Percentiles rank a stretch among this genome's conserved stretches.
Evolutionary conservation across 2,329 filamentous ascomycete genomes (phyloP).

Genomic region (Bipolaris oryzae): DNA sequence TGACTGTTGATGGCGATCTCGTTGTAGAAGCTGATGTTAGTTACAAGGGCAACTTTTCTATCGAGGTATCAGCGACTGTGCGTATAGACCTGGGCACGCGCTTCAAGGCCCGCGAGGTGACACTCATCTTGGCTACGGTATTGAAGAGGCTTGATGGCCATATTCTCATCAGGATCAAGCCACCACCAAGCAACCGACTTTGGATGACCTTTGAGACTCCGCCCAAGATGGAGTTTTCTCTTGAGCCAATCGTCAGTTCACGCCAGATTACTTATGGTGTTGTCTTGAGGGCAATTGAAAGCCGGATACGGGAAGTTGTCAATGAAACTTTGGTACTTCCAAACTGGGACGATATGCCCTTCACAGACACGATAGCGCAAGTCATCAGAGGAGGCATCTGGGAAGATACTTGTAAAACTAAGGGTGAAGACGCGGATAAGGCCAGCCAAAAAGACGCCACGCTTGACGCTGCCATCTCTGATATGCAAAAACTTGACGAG

Average conservation of each 20-base stretch:
- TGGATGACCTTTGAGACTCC: constrained; percentile 96
- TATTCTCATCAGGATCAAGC: constrained; percentile 83
- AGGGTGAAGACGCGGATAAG: constrained; percentile 21
- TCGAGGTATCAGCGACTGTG: constrained; percentile 91
- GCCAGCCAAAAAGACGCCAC: constrained; percentile 20
- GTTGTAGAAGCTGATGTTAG: constrained; percentile 84
- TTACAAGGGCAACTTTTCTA: constrained; percentile 85
- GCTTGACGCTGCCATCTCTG: constrained; percentile 19
- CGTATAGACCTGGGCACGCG: constrained; percentile 87
- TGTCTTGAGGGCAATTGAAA: constrained; percentile 92
- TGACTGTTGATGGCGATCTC: constrained; percentile 91
- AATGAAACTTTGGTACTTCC: constrained; percentile 89
- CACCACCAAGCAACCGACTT: constrained; percentile 91
- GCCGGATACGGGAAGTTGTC: constrained; percentile 89
- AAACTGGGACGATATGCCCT: constrained; percentile 96
- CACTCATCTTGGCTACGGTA: constrained; percentile 83
- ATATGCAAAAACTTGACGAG: constrained; percentile 30
- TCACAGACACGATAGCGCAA: constrained; percentile 80
- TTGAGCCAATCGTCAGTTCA: constrained; percentile 93
- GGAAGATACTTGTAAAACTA: constrained; percentile 47
- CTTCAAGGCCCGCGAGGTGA: constrained; percentile 90
- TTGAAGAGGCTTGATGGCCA: constrained; percentile 87
- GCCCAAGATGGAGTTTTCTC: constrained; percentile 91
- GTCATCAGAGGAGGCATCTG: constrained; percentile 85
- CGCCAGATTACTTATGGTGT: constrained; percentile 94